Evolutionary conservation across 106 monocot genomes (phyloP).

Genomic region (Dendrobium huoshanense): DNA sequence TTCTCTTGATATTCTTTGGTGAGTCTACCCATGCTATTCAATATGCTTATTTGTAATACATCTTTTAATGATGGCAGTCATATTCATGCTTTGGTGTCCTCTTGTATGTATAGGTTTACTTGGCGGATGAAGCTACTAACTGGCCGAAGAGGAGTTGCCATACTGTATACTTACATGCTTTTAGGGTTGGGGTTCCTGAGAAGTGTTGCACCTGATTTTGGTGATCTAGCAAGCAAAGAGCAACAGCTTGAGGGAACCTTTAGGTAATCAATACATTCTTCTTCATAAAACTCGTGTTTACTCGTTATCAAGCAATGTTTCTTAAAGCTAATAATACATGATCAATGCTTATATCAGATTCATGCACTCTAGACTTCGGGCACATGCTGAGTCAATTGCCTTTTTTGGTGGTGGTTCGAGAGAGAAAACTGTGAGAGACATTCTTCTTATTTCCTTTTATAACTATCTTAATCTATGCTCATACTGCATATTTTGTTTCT

Average conservation of each 20-base stretch:
- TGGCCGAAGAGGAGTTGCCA: constrained; percentile 85
- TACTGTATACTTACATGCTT: constrained; percentile 92
- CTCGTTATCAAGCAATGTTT: background rate
- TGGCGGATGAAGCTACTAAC: constrained; percentile 98
- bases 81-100: background rate
- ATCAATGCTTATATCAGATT: constrained; percentile 43
- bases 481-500: background rate
- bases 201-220: constrained; percentile 90
- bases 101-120: constrained; percentile 62
- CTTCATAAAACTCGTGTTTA: background rate
- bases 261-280: constrained; percentile 37
- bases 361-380: constrained; percentile 90
- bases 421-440: constrained; percentile 84
- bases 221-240: constrained; percentile 79
- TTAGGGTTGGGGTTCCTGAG: constrained; percentile 91
- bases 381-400: constrained; percentile 98
- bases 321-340: background rate
- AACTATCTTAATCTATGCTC: background rate
- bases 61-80: background rate
- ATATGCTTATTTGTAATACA: background rate
- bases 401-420: constrained; percentile 98
- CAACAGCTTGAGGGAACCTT: constrained; percentile 94
- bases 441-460: background rate
- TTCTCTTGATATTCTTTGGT: constrained; percentile 96
- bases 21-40: constrained; percentile 17